Conservation (phyloP, 2,329 filamentous ascomycete species). For the Helotiales sp. region DNA sequence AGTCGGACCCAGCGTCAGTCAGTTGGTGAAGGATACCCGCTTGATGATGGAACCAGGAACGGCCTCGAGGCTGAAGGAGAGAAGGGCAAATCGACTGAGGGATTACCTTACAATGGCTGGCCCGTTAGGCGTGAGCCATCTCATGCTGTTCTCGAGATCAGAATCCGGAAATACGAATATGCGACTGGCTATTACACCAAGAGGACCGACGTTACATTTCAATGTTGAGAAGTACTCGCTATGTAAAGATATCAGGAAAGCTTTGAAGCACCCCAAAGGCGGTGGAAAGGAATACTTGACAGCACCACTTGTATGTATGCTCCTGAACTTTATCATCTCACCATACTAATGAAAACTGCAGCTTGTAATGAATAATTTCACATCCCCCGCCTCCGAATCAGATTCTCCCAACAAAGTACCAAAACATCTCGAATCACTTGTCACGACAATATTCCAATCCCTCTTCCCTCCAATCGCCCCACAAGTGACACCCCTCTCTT, state of each 20-base stretch:
- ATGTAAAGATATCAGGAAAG: slow-evolving; percentile 85
- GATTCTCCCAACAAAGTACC: slow-evolving; percentile 74
- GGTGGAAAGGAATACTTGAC: slow-evolving; percentile 85
- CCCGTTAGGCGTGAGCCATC: slow-evolving; percentile 88
- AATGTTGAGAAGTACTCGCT: slow-evolving; percentile 93
- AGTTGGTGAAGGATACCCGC: slow-evolving; percentile 89
- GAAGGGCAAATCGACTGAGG: slow-evolving; percentile 82
- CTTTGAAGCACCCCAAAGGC: slow-evolving; percentile 81
- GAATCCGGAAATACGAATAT: slow-evolving; percentile 91
- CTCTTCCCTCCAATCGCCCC: slow-evolving; percentile 96
- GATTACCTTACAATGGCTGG: slow-evolving; percentile 97
- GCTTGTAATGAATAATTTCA: slow-evolving; percentile 99
- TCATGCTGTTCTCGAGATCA: slow-evolving; percentile 91
- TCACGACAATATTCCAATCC: slow-evolving; percentile 93
- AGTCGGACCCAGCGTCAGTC: slow-evolving; percentile 87
- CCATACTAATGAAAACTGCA: slow-evolving; percentile 46
- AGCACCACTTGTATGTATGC: slow-evolving; percentile 76
- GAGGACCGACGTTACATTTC: slow-evolving; percentile 93
- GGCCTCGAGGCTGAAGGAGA: slow-evolving; percentile 85
- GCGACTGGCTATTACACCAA: slow-evolving; percentile 82
- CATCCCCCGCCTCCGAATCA: slow-evolving; percentile 60
- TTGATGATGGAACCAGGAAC: slow-evolving; percentile 96
- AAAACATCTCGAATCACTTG: slow-evolving; percentile 89
- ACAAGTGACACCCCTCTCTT: slow-evolving; percentile 83
- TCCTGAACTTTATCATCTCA: too few relatives aligned